Percentiles rank a stretch among this genome's conserved stretches.
phyloP scores from a whole-genome alignment of 169 alveolate genomes.

The Eimeria tenella region DNA sequence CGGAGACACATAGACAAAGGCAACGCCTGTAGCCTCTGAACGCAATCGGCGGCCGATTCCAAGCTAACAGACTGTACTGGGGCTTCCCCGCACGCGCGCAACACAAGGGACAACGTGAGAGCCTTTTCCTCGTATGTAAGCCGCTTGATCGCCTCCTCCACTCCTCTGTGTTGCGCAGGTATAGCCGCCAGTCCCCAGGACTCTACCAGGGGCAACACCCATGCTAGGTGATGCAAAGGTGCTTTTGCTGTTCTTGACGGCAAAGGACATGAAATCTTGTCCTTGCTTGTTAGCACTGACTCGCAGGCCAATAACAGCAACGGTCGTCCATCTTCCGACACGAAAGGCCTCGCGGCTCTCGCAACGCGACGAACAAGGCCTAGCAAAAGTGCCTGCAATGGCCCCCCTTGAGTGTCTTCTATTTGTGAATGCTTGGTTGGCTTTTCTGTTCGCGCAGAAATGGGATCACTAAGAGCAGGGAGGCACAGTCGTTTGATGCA shows the following conservation, averaged over 20 bases:
- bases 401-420: background rate
- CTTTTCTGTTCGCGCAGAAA: background rate
- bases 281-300: background rate
- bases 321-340: background rate
- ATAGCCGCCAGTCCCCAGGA: conserved; percentile 18
- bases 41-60: background rate
- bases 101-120: background rate
- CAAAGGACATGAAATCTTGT: background rate
- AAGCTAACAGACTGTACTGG: background rate
- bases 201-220: conserved; percentile 51
- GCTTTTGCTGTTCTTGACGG: background rate
- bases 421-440: background rate
- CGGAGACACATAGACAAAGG: background rate
- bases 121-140: background rate
- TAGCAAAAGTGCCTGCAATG: conserved; percentile 19
- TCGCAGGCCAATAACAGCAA: conserved; percentile 64
- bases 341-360: conserved; percentile 31
- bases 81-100: conserved; percentile 57
- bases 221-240: background rate
- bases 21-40: conserved; percentile 34
- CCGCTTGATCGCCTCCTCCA: background rate
- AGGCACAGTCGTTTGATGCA: conserved; percentile 34
- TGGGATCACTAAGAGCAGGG: background rate
- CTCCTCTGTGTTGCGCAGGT: background rate
- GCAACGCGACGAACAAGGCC: conserved; percentile 7